phyloP scores from a whole-genome alignment of 768 basidiomycete species.

The Lactifluus piperatus region DNA sequence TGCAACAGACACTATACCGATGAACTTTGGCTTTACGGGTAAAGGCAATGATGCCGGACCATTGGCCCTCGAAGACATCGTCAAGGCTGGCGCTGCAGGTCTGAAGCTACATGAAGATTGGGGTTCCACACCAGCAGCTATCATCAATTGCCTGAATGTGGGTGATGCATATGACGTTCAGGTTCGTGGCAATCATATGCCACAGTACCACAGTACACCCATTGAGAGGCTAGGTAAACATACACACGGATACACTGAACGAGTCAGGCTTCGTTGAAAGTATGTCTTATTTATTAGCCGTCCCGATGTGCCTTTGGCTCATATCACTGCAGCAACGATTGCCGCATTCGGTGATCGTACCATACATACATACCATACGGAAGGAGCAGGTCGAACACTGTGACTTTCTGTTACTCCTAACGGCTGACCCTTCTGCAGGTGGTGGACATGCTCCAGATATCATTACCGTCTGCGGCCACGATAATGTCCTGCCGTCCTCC shows the following conservation, averaged over 20 bases:
- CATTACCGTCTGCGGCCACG: conserved; percentile 86
- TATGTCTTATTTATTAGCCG: conserved; percentile 28
- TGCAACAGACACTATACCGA: conserved; percentile 81
- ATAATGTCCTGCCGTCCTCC: conserved; percentile 90
- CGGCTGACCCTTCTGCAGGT: conserved; percentile 33
- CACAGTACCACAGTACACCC: background rate
- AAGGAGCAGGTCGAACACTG: conserved; percentile 66
- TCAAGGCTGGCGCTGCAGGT: conserved; percentile 78
- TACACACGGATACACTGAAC: conserved; percentile 95
- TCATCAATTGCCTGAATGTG: conserved; percentile 67
- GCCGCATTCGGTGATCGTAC: conserved; percentile 83
- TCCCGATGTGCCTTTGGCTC: background rate
- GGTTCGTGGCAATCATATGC: conserved; percentile 34
- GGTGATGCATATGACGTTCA: conserved; percentile 93
- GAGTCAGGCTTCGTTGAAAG: conserved; percentile 97
- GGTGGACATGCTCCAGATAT: conserved; percentile 98
- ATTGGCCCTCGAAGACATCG: conserved; percentile 66
- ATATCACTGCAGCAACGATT: conserved; percentile 58
- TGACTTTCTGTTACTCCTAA: background rate
- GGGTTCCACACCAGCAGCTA: conserved; percentile 84
- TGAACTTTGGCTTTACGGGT: conserved; percentile 94
- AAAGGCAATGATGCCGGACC: conserved; percentile 90
- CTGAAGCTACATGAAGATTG: conserved; percentile 97
- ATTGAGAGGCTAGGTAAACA: conserved; percentile 56
- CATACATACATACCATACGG: conserved; percentile 96